A percentile compares a stretch with the other conserved stretches of the same genome.
Evolutionary conservation across 116 monocot species (phyloP).

Genomic region (Zostera marina): DNA sequence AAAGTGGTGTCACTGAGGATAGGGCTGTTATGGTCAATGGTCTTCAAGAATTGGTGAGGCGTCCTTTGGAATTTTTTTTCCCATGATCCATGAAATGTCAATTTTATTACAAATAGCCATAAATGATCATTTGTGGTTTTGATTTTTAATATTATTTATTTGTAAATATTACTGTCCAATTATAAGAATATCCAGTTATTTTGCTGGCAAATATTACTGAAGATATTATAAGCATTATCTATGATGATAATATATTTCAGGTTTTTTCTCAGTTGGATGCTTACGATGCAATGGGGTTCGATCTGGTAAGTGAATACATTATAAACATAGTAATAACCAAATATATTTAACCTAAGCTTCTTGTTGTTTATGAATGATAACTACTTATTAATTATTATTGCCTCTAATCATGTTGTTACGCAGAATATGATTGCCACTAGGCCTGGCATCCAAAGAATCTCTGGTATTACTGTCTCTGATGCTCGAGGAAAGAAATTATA

Average conservation of each 20-base stretch:
- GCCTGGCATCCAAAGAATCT: constrained; percentile 62
- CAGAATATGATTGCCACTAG: constrained; percentile 71
- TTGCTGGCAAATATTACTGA: too few species aligned
- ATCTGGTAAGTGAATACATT: constrained; percentile 32
- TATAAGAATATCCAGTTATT: not conserved
- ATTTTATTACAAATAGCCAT: not conserved
- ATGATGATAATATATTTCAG: constrained; percentile 13
- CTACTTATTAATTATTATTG: too few species aligned
- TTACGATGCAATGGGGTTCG: constrained; percentile 28
- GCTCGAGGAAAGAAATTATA: constrained; percentile 30
- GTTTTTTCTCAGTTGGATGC: constrained; percentile 46
- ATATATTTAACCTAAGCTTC: not conserved
- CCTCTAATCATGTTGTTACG: constrained; percentile 4
- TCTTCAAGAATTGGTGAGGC: constrained; percentile 65
- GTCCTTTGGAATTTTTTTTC: not conserved
- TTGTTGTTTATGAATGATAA: not conserved
- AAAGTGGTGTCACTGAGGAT: constrained; percentile 33
- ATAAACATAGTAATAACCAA: not conserved
- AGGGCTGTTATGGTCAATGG: constrained; percentile 66
- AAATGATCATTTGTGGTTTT: not conserved
- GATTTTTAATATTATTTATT: too few species aligned
- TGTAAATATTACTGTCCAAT: too few species aligned
- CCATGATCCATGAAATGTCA: too few species aligned
- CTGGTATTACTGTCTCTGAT: constrained; percentile 61
- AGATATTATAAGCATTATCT: too few species aligned